A percentile compares a stretch with the other conserved stretches of the same genome.
Conservation (phyloP, 2,329 filamentous ascomycete genomes). For the Fusarium papillatum region DNA sequence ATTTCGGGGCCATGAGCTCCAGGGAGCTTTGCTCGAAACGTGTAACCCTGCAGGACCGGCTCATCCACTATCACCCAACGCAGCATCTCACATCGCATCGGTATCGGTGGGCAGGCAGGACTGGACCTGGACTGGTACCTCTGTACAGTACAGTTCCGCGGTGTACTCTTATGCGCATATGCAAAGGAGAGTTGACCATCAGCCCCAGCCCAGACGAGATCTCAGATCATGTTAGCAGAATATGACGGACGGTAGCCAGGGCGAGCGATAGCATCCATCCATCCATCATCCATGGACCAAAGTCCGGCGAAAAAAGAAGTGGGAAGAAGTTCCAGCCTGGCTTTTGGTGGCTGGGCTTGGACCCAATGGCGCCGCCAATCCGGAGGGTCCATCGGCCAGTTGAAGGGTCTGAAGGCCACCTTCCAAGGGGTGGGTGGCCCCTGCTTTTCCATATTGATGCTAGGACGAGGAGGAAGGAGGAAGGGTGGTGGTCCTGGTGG, state of each 20-base stretch:
- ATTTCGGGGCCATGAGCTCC: constrained; percentile 28
- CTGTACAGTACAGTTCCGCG: background rate
- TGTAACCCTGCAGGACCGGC: constrained; percentile 42
- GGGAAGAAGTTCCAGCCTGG: constrained; percentile 2
- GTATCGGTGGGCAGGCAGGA: constrained; percentile 5
- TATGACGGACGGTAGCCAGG: constrained; percentile 35
- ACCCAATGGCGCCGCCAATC: constrained; percentile 24
- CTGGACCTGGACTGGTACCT: background rate
- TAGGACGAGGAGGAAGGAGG: background rate
- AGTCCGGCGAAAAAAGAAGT: constrained; percentile 11
- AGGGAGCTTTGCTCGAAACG: constrained; percentile 38
- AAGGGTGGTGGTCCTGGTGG: background rate
- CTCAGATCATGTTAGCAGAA: constrained; percentile 42
- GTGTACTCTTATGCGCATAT: constrained; percentile 24
- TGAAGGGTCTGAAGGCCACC: constrained; percentile 1
- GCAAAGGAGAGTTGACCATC: constrained; percentile 41
- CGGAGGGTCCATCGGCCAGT: background rate
- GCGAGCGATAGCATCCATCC: constrained; percentile 27
- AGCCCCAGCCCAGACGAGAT: constrained; percentile 42
- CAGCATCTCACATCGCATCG: constrained; percentile 35
- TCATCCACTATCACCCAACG: constrained; percentile 37
- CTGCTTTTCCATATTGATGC: constrained; percentile 13
- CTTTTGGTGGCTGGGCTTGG: constrained; percentile 26
- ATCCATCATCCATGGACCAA: constrained; percentile 7
- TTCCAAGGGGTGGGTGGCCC: constrained; percentile 4